These are phyloP conservation scores for Begonia masoniana DNA, from an alignment of 306 rosid species.

Conservation along the genomic window DNA sequence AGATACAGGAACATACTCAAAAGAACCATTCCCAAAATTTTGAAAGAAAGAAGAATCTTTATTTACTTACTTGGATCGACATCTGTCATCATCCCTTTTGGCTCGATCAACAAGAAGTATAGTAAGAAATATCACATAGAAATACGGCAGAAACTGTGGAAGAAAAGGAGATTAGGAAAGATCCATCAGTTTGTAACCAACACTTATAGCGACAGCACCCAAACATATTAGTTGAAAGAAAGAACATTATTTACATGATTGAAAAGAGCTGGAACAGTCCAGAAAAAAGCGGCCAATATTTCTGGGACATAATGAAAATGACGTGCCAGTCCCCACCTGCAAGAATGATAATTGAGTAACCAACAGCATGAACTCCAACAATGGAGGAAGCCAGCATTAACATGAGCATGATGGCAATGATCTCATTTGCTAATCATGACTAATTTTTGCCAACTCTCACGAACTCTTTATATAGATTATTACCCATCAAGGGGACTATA, in stretches of 20 bases:
- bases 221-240: too few species aligned
- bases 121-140: constrained; percentile 77
- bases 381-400: too few species aligned
- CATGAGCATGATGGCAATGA: too few species aligned
- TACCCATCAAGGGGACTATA: too few species aligned
- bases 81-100: constrained; percentile 85
- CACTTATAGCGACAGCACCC: neutral
- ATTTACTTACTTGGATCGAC: constrained; percentile 82
- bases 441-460: too few species aligned
- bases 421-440: too few species aligned
- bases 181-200: constrained; percentile 11
- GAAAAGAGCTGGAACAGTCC: constrained; percentile 95
- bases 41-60: neutral
- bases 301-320: constrained; percentile 98
- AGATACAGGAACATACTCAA: neutral
- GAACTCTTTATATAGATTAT: too few species aligned
- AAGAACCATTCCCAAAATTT: neutral
- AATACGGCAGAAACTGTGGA: constrained; percentile 83
- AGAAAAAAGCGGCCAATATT: constrained; percentile 89
- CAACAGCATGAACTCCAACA: neutral
- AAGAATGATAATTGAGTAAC: constrained; percentile 17
- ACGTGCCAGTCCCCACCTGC: constrained; percentile 97
- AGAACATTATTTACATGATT: constrained; percentile 37
- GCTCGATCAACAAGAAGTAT: constrained; percentile 95
- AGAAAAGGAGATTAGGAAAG: constrained; percentile 1